Evolutionary conservation across 2,329 filamentous ascomycete species (phyloP), one percentile per base, ranked within the genome.

Genomic region (Fusarium nanum): DNA sequence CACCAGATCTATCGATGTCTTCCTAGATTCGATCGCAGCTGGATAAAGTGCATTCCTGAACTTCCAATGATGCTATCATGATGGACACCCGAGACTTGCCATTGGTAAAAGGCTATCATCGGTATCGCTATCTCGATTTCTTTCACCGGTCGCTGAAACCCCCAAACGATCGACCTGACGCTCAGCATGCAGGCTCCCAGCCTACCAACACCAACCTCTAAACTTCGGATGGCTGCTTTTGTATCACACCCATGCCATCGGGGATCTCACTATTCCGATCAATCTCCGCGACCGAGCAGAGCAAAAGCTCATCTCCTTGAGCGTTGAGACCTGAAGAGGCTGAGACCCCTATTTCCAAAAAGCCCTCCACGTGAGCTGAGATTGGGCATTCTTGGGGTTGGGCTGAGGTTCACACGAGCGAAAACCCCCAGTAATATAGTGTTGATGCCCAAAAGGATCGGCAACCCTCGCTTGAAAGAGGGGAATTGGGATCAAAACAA

Each of bases 391-490:
- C 34, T 57, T 27, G 22, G 45, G 48, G 44, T 52, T 46, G 53
- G 64, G 52, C 46, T 55, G 52, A 44, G 37, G 47, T 18, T 37
- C 20, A 53, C n/a, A 42, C 23, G 23, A 53, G 34, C 9, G 20
- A 52, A 53, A 50, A 20, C 20, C 8, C 9, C 18, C 23, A 22
- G 23, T 30, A 32, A 34, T 42, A 42, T 58, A 37, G 22, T 32
- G 30, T 64, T 64, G 61, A 32, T 64, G 59, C 47, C 58, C 58
- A 68, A 68, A 48, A 30, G 32, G 65, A 68, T 68, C 64, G 49
- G 64, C 65, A 68, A 53, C n/a, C 49, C 34, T 53, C 49, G 49
- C 32, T 52, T 52, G 49, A 14, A 27, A 45, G 34, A n/a, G 28
- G 11, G 59, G 45, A 49, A 22, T 59, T 47, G 52, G 44, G 25